Conservation (phyloP, 2,329 filamentous ascomycete species). For the Colletotrichum musicola region DNA sequence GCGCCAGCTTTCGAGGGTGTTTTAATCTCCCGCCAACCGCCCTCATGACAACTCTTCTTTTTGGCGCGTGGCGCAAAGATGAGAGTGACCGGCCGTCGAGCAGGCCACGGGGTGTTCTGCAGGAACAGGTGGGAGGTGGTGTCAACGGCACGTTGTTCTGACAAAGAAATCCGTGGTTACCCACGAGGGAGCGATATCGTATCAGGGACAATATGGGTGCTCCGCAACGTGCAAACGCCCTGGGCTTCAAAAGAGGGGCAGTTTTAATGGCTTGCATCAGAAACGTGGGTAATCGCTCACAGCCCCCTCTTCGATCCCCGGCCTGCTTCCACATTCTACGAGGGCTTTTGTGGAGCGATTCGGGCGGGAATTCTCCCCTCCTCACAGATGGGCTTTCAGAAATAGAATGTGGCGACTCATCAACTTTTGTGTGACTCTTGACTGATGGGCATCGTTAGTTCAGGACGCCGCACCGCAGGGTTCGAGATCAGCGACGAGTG, state of each 20-base stretch:
- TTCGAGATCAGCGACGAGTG: background rate
- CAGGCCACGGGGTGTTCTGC: constrained; percentile 6
- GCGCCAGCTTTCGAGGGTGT: constrained; percentile 1
- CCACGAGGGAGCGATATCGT: constrained; percentile 6
- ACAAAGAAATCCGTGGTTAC: constrained; percentile 12
- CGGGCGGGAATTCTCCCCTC: background rate
- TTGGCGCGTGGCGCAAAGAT: background rate
- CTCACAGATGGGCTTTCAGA: constrained; percentile 1
- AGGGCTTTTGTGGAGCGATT: constrained; percentile 6
- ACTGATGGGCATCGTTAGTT: background rate
- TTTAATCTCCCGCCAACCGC: constrained; percentile 17
- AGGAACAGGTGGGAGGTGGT: constrained; percentile 10
- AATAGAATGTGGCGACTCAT: background rate
- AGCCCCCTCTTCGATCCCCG: constrained; percentile 1
- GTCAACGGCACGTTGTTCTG: constrained; percentile 6
- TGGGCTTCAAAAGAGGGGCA: constrained; percentile 20
- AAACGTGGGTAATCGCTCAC: constrained; percentile 33
- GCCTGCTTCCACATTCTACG: constrained; percentile 19
- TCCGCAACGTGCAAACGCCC: constrained; percentile 14
- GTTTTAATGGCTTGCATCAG: constrained; percentile 38
- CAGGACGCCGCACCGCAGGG: background rate
- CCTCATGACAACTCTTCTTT: constrained; percentile 16
- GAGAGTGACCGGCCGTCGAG: background rate
- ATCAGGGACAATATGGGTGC: constrained; percentile 14
- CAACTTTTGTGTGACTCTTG: background rate